phyloP scores from a whole-genome alignment of 352 stramenopile genomes.

The Phytophthora sojae region DNA sequence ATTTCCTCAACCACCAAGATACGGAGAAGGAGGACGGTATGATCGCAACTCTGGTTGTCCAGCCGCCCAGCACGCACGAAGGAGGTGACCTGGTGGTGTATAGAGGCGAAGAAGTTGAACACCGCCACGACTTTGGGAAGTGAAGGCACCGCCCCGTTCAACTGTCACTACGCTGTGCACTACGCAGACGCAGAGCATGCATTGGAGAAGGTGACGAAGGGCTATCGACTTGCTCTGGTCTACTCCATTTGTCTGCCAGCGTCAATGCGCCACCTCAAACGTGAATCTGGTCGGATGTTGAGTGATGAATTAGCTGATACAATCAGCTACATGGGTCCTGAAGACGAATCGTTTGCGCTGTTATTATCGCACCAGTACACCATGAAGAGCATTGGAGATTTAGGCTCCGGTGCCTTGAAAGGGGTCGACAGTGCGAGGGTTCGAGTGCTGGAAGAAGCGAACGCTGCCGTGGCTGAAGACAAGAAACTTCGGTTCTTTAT shows the following conservation, averaged over 20 bases:
- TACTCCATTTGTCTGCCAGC: slow-evolving; percentile 35
- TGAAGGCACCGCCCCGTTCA: slow-evolving; percentile 12
- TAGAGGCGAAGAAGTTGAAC: background rate
- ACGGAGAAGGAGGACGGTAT: slow-evolving; percentile 66
- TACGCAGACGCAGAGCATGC: slow-evolving; percentile 36
- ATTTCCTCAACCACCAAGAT: slow-evolving; percentile 56
- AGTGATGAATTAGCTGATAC: background rate
- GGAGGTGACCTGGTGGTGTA: slow-evolving; percentile 35
- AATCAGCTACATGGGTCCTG: background rate
- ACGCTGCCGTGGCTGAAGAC: background rate
- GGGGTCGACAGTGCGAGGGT: background rate
- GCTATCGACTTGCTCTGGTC: slow-evolving; percentile 22
- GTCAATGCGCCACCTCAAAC: background rate
- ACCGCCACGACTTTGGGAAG: slow-evolving; percentile 34
- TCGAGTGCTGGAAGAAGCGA: background rate
- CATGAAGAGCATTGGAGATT: background rate
- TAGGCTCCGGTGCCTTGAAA: background rate
- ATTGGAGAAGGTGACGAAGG: slow-evolving; percentile 31
- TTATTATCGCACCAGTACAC: background rate
- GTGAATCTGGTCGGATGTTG: background rate
- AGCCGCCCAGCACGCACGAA: slow-evolving; percentile 32
- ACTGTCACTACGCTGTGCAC: slow-evolving; percentile 28
- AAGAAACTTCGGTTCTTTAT: background rate
- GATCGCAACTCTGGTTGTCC: slow-evolving; percentile 55
- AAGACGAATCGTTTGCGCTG: background rate